Conservation (phyloP, 1,284 basidiomycete genomes). For the Puccinia polysora region DNA sequence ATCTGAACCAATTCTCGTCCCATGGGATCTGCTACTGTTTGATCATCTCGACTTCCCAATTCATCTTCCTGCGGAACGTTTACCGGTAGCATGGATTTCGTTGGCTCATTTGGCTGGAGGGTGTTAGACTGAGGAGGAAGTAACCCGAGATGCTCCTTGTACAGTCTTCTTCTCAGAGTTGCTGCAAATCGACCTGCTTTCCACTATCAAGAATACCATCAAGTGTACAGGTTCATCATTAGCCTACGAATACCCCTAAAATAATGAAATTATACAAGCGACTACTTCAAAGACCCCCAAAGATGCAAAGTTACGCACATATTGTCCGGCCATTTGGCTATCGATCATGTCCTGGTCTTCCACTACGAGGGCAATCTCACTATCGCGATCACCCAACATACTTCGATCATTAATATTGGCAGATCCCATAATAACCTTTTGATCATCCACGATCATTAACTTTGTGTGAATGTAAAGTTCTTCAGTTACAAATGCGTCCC, state of each 20-base stretch:
- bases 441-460: constrained; percentile 87
- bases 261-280: constrained; percentile 50
- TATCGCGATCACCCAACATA: constrained; percentile 72
- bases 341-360: constrained; percentile 77
- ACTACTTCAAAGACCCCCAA: constrained; percentile 51
- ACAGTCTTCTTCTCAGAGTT: constrained; percentile 69
- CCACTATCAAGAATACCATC: constrained; percentile 53
- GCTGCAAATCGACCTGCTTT: constrained; percentile 69
- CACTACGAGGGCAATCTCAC: constrained; percentile 83
- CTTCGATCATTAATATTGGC: constrained; percentile 85
- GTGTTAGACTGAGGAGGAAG: constrained; percentile 62
- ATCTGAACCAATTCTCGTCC: constrained; percentile 61
- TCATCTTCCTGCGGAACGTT: constrained; percentile 68
- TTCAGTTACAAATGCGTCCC: constrained; percentile 66
- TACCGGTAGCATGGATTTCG: constrained; percentile 65
- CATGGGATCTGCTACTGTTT: constrained; percentile 72
- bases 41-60: constrained; percentile 61
- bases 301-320: constrained; percentile 44
- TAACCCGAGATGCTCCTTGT: constrained; percentile 78
- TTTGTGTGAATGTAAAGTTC: constrained; percentile 67
- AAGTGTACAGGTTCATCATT: background rate
- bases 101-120: constrained; percentile 52
- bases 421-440: constrained; percentile 65
- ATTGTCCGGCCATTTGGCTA: constrained; percentile 71
- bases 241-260: background rate